These are phyloP conservation scores for Claviceps purpurea DNA, from an alignment of 2,329 filamentous ascomycete species.

Conservation along the genomic window DNA sequence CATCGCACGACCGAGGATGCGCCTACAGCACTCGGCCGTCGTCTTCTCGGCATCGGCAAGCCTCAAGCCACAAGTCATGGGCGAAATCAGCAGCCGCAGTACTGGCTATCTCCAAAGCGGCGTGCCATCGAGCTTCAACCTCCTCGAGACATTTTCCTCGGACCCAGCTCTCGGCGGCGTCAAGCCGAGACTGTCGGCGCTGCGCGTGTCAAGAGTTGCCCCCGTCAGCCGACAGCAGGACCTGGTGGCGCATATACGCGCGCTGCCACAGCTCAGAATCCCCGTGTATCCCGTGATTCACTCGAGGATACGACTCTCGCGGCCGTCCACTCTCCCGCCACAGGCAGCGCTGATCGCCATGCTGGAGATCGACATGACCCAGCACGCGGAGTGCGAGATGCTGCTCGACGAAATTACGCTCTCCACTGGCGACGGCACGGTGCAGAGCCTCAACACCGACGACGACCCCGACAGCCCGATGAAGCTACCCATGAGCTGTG, in stretches of 20 bases:
- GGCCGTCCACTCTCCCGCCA: slow-evolving; percentile 43
- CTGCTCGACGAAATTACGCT: slow-evolving; percentile 46
- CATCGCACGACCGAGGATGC: slow-evolving; percentile 45
- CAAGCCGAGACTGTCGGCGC: slow-evolving; percentile 55
- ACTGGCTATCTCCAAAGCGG: slow-evolving; percentile 58
- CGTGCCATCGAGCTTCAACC: slow-evolving; percentile 56
- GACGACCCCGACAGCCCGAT: slow-evolving; percentile 23
- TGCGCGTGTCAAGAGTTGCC: slow-evolving; percentile 61
- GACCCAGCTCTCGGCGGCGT: slow-evolving; percentile 50
- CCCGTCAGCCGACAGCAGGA: slow-evolving; percentile 52
- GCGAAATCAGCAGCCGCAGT: slow-evolving; percentile 16
- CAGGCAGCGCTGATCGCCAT: slow-evolving; percentile 53
- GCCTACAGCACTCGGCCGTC: slow-evolving; percentile 52
- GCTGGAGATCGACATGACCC: slow-evolving; percentile 61
- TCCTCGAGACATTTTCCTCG: slow-evolving; percentile 59
- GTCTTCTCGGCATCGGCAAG: slow-evolving; percentile 51
- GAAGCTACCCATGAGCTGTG: slow-evolving; percentile 44
- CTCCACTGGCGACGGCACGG: slow-evolving; percentile 40
- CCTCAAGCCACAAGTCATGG: slow-evolving; percentile 34
- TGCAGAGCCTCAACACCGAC: slow-evolving; percentile 41
- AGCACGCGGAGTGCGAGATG: slow-evolving; percentile 55
- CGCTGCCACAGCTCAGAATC: slow-evolving; percentile 47
- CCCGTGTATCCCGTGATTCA: slow-evolving; percentile 57
- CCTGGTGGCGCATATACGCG: slow-evolving; percentile 48
- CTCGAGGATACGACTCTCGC: slow-evolving; percentile 58